A percentile compares a stretch with the other conserved stretches of the same genome.
These are phyloP conservation scores for Carex scoparia DNA, from an alignment of 176 grass and related monocot species.

Conservation along the genomic window DNA sequence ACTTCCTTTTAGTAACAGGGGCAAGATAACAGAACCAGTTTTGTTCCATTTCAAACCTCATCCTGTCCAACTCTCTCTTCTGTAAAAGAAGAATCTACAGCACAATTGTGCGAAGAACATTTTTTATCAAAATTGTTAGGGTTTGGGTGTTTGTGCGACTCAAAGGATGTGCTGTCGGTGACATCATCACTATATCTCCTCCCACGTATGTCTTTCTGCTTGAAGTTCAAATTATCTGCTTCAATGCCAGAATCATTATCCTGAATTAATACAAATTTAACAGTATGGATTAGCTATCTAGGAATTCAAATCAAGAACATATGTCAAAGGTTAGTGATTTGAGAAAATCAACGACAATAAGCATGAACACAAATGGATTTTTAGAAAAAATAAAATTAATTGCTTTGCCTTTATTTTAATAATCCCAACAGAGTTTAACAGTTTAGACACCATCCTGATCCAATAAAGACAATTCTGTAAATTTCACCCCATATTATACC, in stretches of 20 bases:
- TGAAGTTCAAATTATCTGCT: constrained; percentile 13
- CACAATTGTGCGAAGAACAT: not conserved
- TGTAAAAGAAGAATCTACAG: constrained; percentile 21
- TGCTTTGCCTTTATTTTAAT: not conserved
- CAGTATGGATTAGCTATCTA: not conserved
- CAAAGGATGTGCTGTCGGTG: not conserved
- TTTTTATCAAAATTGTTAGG: not conserved
- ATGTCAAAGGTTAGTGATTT: not conserved
- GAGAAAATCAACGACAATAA: not conserved
- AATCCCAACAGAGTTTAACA: not conserved
- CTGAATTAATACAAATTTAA: constrained; percentile 35
- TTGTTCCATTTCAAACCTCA: constrained; percentile 74
- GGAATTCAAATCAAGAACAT: not conserved
- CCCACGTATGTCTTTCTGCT: constrained; percentile 16
- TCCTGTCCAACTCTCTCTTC: constrained; percentile 33
- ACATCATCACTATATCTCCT: constrained; percentile 32
- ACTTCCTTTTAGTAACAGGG: constrained; percentile 33
- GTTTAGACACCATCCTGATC: not conserved
- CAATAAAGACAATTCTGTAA: not conserved
- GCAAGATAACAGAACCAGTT: constrained; percentile 56
- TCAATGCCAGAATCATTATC: constrained; percentile 35
- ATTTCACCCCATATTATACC: not conserved
- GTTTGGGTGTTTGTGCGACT: not conserved
- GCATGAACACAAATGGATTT: not conserved
- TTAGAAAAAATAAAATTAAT: not conserved